A percentile compares a stretch with the other conserved stretches of the same genome.
These are phyloP conservation scores for Suillus subluteus DNA, from an alignment of 768 basidiomycete species.

Conservation along the genomic window DNA sequence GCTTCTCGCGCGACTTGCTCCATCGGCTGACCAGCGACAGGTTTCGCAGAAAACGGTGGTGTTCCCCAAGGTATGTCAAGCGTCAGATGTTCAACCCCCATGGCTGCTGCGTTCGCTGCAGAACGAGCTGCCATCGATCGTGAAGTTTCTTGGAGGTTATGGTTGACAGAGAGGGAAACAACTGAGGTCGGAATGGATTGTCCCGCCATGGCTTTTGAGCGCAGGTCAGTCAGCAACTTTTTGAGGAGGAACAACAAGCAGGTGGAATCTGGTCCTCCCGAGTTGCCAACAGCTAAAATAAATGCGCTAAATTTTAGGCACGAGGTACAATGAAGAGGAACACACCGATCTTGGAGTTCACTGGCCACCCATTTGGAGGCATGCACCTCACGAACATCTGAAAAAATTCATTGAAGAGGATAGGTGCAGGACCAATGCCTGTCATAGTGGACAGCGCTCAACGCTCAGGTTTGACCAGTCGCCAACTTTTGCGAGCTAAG, in stretches of 20 bases:
- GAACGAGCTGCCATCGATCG: conserved; percentile 56
- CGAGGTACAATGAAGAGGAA: background rate
- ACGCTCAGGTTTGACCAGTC: background rate
- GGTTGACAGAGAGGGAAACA: conserved; percentile 69
- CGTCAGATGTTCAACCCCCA: conserved; percentile 51
- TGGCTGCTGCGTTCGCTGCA: conserved; percentile 41
- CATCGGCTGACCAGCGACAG: conserved; percentile 42
- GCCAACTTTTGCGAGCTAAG: background rate
- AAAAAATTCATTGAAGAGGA: conserved; percentile 53
- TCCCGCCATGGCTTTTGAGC: conserved; percentile 18
- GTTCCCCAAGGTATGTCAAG: conserved; percentile 60
- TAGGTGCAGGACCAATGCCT: conserved; percentile 29
- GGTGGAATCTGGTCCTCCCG: conserved; percentile 83
- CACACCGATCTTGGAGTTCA: conserved; percentile 45
- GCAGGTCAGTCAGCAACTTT: conserved; percentile 37
- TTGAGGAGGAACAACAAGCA: conserved; percentile 74
- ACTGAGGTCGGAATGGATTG: conserved; percentile 32
- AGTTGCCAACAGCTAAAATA: conserved; percentile 68
- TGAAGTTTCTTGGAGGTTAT: conserved; percentile 67
- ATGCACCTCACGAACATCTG: conserved; percentile 46
- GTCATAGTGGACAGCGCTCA: background rate
- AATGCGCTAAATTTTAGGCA: background rate
- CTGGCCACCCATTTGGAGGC: conserved; percentile 54
- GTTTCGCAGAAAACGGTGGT: conserved; percentile 52
- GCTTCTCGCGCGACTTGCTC: conserved; percentile 63